Conservation (phyloP, 495 filamentous ascomycete genomes). For the Penicillium angulare region DNA sequence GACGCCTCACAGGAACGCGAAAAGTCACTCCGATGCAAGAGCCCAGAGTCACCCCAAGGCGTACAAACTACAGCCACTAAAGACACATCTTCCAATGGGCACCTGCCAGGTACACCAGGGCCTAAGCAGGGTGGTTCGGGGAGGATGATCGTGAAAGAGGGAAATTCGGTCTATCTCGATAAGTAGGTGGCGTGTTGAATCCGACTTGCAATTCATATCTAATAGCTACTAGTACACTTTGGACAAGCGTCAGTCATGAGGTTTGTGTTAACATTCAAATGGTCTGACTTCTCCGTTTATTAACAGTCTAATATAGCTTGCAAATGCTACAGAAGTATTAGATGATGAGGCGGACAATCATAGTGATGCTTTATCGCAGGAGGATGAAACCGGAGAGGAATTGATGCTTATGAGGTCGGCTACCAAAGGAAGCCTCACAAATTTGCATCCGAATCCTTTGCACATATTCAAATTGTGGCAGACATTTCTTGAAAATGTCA, state of each 20-base stretch:
- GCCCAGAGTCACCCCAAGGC: neutral
- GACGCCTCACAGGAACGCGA: slow-evolving; percentile 36
- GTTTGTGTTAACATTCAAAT: slow-evolving; percentile 27
- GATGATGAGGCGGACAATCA: slow-evolving; percentile 23
- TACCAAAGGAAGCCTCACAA: slow-evolving; percentile 14
- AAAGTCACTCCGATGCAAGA: slow-evolving; percentile 6
- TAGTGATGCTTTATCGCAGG: slow-evolving; percentile 15
- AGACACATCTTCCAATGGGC: neutral
- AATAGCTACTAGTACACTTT: slow-evolving; percentile 36
- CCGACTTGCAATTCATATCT: slow-evolving; percentile 2
- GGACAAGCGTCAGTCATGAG: slow-evolving; percentile 52
- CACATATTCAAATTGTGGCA: slow-evolving; percentile 75
- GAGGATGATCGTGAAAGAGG: slow-evolving; percentile 34
- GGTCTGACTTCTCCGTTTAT: neutral
- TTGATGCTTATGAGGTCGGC: slow-evolving; percentile 21
- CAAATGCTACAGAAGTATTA: slow-evolving; percentile 46
- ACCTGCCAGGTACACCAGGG: neutral
- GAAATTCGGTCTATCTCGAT: slow-evolving; percentile 50
- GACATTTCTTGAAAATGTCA: slow-evolving; percentile 62
- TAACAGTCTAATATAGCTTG: slow-evolving; percentile 33
- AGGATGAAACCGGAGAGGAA: slow-evolving; percentile 17
- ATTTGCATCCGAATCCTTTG: slow-evolving; percentile 61
- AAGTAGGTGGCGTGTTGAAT: slow-evolving; percentile 25
- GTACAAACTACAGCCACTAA: neutral
- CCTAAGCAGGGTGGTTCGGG: slow-evolving; percentile 14